Conservation (phyloP, 2,329 filamentous ascomycete species). For the Aspergillus fischeri region DNA sequence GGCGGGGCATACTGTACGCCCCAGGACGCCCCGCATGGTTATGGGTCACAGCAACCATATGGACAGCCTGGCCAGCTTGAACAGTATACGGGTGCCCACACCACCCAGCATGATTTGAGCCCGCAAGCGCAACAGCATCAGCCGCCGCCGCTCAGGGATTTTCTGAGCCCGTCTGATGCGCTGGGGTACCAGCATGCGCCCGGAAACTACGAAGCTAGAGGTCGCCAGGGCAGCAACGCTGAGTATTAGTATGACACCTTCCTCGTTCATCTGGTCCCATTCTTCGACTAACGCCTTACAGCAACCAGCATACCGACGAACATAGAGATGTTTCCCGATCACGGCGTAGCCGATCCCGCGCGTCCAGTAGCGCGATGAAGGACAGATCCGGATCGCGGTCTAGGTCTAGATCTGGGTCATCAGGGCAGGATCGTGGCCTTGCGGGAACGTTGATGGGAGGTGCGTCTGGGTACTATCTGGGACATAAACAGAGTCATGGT, state of each 20-base stretch:
- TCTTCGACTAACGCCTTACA: not conserved
- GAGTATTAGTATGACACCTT: constrained; percentile 16
- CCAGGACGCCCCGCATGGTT: constrained; percentile 21
- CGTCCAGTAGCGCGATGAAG: not conserved
- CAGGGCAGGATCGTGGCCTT: constrained; percentile 51
- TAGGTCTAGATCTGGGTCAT: constrained; percentile 42
- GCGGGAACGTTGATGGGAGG: constrained; percentile 55
- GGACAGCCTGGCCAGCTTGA: not conserved
- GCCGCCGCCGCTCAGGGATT: not conserved
- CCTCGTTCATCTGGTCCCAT: not conserved
- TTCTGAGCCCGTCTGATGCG: constrained; percentile 4
- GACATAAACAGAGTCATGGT: constrained; percentile 55
- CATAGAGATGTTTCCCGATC: not conserved
- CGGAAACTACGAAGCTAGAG: constrained; percentile 2
- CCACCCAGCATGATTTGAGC: constrained; percentile 8
- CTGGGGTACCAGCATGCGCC: constrained; percentile 2
- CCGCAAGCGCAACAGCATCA: constrained; percentile 4
- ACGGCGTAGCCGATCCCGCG: not conserved
- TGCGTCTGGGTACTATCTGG: constrained; percentile 53
- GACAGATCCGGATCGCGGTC: constrained; percentile 20
- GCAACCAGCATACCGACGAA: not conserved
- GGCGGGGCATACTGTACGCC: constrained; percentile 20
- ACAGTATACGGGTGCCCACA: not conserved
- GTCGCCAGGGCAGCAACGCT: constrained; percentile 13
- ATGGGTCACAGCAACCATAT: constrained; percentile 18